Evolutionary conservation across 129 eudicot species (phyloP).

Genomic region (Pittosporum tobira): DNA sequence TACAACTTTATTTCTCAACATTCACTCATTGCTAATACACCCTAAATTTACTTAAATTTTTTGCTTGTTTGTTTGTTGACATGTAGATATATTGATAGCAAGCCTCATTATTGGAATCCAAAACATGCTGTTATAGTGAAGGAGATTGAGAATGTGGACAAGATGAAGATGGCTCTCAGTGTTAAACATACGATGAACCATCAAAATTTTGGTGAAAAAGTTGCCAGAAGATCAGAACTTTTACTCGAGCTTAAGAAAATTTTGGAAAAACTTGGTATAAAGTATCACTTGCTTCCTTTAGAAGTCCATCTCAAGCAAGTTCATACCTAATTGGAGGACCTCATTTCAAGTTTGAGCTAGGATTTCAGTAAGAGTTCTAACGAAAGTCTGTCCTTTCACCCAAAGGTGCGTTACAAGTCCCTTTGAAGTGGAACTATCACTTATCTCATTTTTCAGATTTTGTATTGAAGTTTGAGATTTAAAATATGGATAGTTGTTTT

Average conservation of each 20-base stretch:
- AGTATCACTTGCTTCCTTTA: slow-evolving; percentile 15
- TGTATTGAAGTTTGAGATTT: too few relatives aligned
- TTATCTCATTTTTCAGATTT: too few relatives aligned
- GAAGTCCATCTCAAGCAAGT: slow-evolving; percentile 19
- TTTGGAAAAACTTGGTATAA: slow-evolving; percentile 16
- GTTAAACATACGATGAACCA: slow-evolving; percentile 24
- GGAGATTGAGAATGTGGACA: too few relatives aligned
- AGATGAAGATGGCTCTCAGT: slow-evolving; percentile 17
- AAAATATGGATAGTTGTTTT: too few relatives aligned
- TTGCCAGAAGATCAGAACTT: slow-evolving; percentile 9
- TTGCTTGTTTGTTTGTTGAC: not conserved
- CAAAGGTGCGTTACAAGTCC: too few relatives aligned
- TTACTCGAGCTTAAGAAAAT: slow-evolving; percentile 17
- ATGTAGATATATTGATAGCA: slow-evolving; percentile 18
- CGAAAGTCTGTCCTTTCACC: too few relatives aligned
- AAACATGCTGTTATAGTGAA: slow-evolving; percentile 10
- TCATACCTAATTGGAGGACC: not conserved
- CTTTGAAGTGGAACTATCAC: too few relatives aligned
- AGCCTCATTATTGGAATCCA: slow-evolving; percentile 16
- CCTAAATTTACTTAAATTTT: not conserved
- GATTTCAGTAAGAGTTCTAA: not conserved
- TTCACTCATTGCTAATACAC: too few relatives aligned
- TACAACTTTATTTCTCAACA: too few relatives aligned
- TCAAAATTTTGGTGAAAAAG: slow-evolving; percentile 16
- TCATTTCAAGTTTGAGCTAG: not conserved